phyloP scores from a whole-genome alignment of 1,284 basidiomycete species.

The Tetrapyrgos nigripes region DNA sequence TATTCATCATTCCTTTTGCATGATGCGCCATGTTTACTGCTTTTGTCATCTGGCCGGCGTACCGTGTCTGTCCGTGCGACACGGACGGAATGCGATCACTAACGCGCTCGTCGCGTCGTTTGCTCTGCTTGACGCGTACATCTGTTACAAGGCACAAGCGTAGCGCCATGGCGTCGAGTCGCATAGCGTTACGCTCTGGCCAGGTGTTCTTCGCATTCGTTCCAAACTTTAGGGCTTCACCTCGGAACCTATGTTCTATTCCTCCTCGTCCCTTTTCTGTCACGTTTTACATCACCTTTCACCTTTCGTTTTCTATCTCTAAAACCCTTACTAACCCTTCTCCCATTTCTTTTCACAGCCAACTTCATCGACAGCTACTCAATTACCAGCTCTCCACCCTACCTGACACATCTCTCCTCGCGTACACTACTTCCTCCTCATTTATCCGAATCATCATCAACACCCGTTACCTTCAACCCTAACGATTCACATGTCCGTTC shows the following conservation, averaged over 20 bases:
- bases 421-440: constrained; percentile 41
- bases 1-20: neutral
- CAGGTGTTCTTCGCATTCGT: too few species aligned
- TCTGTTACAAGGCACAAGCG: too few species aligned
- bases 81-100: too few species aligned
- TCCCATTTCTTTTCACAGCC: constrained; percentile 29
- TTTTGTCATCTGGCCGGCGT: too few species aligned
- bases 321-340: neutral
- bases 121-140: too few species aligned
- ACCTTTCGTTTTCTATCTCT: neutral
- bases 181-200: too few species aligned
- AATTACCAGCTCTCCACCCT: constrained; percentile 32
- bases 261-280: too few species aligned
- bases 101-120: too few species aligned
- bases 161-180: too few species aligned
- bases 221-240: too few species aligned
- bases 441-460: constrained; percentile 20
- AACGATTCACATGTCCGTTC: constrained; percentile 42
- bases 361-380: constrained; percentile 51
- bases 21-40: neutral
- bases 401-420: constrained; percentile 41
- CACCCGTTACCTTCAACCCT: constrained; percentile 30
- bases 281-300: neutral
- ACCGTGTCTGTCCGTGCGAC: too few species aligned
- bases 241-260: too few species aligned